Conservation (phyloP, 768 basidiomycete genomes). For the Pulveroboletus frians region DNA sequence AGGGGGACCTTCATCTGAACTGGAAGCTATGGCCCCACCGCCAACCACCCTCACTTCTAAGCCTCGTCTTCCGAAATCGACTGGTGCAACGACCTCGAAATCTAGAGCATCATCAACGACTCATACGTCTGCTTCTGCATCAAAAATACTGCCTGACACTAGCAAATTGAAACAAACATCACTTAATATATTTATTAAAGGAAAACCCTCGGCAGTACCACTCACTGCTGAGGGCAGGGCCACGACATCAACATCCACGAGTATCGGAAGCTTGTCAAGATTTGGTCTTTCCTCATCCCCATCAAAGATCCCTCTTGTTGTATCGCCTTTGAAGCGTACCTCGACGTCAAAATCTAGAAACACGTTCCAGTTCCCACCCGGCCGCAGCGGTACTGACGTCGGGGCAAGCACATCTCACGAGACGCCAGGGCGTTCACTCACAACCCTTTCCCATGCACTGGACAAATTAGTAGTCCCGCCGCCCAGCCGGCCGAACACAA, state of each 20-base stretch:
- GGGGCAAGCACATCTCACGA: constrained; percentile 1
- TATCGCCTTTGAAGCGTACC: constrained; percentile 16
- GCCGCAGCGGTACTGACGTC: neutral
- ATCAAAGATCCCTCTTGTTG: constrained; percentile 28
- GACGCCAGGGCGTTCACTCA: constrained; percentile 40
- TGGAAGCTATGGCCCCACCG: neutral
- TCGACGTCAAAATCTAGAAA: constrained; percentile 5
- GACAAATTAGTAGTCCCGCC: constrained; percentile 66
- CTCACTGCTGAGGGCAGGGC: neutral
- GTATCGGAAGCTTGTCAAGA: constrained; percentile 8
- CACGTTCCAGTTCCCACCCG: constrained; percentile 4
- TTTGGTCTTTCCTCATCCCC: constrained; percentile 13
- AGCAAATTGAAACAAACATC: constrained; percentile 25
- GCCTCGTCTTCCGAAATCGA: constrained; percentile 9
- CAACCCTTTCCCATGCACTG: constrained; percentile 60
- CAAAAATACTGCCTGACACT: constrained; percentile 9
- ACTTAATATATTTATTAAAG: constrained; percentile 19
- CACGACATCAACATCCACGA: constrained; percentile 4
- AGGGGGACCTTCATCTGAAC: neutral
- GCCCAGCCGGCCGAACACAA: constrained; percentile 63
- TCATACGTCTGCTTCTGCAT: constrained; percentile 8
- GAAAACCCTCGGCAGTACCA: neutral
- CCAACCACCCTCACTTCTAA: constrained; percentile 1
- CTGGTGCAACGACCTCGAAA: neutral
- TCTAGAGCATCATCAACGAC: neutral